A percentile compares a stretch with the other conserved stretches of the same genome.
Conservation (phyloP, 768 basidiomycete species). For the Auricularia sp. region DNA sequence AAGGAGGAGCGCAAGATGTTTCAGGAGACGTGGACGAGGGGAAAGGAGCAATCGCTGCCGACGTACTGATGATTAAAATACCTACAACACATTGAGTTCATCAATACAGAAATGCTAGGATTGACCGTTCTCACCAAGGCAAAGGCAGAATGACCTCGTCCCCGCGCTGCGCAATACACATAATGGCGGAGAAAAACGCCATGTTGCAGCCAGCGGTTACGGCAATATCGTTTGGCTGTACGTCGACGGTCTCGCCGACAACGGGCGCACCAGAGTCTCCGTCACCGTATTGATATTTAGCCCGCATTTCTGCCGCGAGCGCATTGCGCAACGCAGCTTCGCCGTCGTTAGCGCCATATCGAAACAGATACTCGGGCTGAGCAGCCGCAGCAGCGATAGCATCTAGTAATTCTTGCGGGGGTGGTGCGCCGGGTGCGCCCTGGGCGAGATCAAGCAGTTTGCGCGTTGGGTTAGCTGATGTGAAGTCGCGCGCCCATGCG, state of each 20-base stretch:
- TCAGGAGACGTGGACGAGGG: slow-evolving; percentile 15
- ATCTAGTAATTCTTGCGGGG: slow-evolving; percentile 18
- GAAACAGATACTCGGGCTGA: slow-evolving; percentile 26
- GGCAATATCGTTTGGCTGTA: slow-evolving; percentile 48
- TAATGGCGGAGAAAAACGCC: slow-evolving; percentile 53
- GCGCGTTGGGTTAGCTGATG: background rate
- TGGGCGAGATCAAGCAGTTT: background rate
- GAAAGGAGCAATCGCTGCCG: slow-evolving; percentile 3
- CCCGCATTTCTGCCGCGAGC: slow-evolving; percentile 51
- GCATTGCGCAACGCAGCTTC: slow-evolving; percentile 42
- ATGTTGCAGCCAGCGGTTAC: slow-evolving; percentile 66
- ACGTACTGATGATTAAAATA: slow-evolving; percentile 57
- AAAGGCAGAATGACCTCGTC: slow-evolving; percentile 65
- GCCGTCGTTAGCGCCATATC: slow-evolving; percentile 54
- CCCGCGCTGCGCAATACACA: slow-evolving; percentile 57
- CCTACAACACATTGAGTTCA: slow-evolving; percentile 22
- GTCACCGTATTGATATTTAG: slow-evolving; percentile 29
- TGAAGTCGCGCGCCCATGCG: background rate
- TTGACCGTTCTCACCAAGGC: slow-evolving; percentile 41
- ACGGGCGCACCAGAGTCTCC: slow-evolving; percentile 12
- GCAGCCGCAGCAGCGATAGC: background rate
- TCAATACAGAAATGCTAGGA: no score
- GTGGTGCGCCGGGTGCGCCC: slow-evolving; percentile 12
- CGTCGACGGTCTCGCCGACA: slow-evolving; percentile 27
- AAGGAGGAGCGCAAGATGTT: no score